A percentile compares a stretch with the other conserved stretches of the same genome.
Evolutionary conservation across 805 yeast genomes (phyloP).

Genomic region (Saccharomyces cerevisiae): DNA sequence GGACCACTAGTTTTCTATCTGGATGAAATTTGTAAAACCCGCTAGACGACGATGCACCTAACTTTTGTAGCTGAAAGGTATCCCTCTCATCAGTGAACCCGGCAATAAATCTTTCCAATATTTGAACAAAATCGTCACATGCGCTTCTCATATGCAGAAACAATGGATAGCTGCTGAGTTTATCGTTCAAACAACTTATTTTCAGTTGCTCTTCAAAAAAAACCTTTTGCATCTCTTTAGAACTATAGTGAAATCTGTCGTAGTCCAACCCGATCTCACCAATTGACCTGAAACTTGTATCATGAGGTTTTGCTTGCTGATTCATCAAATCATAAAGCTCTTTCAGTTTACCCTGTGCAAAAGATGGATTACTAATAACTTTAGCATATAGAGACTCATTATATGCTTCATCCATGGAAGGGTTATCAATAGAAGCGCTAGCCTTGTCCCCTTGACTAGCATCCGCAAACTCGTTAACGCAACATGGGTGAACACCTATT

Average conservation of each 20-base stretch:
- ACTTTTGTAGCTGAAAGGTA: slow-evolving; percentile 9
- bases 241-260: slow-evolving; percentile 74
- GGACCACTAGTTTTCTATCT: slow-evolving; percentile 69
- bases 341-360: slow-evolving; percentile 13
- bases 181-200: slow-evolving; percentile 38
- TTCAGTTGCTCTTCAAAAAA: slow-evolving; percentile 72
- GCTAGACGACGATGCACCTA: slow-evolving; percentile 6
- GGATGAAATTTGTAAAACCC: slow-evolving; percentile 28
- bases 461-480: slow-evolving; percentile 48
- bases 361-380: slow-evolving; percentile 4
- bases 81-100: slow-evolving; percentile 31
- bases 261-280: slow-evolving; percentile 96
- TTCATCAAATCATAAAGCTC: slow-evolving; percentile 44
- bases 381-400: slow-evolving; percentile 9
- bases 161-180: slow-evolving; percentile 47
- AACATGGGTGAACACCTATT: slow-evolving; percentile 94
- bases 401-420: slow-evolving; percentile 16
- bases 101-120: slow-evolving; percentile 53
- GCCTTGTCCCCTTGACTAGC: background rate
- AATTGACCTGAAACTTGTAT: slow-evolving; percentile 63
- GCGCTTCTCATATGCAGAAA: slow-evolving; percentile 88
- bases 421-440: slow-evolving; percentile 6
- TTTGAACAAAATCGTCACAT: slow-evolving; percentile 63
- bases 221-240: slow-evolving; percentile 53
- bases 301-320: slow-evolving; percentile 39